A percentile compares a stretch with the other conserved stretches of the same genome.
These are phyloP conservation scores for Spathaspora girioi DNA, from an alignment of 805 yeast species.

Conservation along the genomic window DNA sequence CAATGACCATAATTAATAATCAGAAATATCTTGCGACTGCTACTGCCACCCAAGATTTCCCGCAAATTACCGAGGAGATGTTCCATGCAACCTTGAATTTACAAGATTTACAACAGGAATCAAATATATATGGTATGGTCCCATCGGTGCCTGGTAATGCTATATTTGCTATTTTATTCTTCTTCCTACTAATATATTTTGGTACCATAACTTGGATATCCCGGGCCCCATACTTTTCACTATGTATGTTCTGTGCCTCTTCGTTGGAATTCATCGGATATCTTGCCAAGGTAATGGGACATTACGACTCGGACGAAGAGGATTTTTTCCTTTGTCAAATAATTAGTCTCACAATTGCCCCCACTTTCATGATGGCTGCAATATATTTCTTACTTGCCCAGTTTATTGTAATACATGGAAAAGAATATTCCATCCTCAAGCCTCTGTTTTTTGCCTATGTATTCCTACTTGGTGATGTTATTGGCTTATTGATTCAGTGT, in stretches of 20 bases:
- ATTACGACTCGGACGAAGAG: constrained; percentile 24
- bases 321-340: constrained; percentile 59
- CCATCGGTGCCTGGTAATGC: constrained; percentile 55
- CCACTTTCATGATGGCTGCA: constrained; percentile 83
- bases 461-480: constrained; percentile 63
- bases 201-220: constrained; percentile 33
- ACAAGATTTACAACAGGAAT: constrained; percentile 10
- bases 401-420: constrained; percentile 58
- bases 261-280: constrained; percentile 68
- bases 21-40: constrained; percentile 31
- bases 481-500: constrained; percentile 65
- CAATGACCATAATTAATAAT: constrained; percentile 24
- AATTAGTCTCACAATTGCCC: constrained; percentile 69
- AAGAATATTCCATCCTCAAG: constrained; percentile 42
- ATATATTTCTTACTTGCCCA: constrained; percentile 71
- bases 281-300: constrained; percentile 51
- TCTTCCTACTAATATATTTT: constrained; percentile 25
- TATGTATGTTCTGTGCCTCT: constrained; percentile 52
- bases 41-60: constrained; percentile 17
- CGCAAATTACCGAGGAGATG: constrained; percentile 17
- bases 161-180: constrained; percentile 52
- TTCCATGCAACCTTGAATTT: constrained; percentile 18
- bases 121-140: constrained; percentile 34
- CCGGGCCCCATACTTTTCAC: constrained; percentile 64
- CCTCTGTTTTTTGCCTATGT: constrained; percentile 63